Conservation (phyloP, 176 grass and related monocot species). For the Musa schizocarpa region DNA sequence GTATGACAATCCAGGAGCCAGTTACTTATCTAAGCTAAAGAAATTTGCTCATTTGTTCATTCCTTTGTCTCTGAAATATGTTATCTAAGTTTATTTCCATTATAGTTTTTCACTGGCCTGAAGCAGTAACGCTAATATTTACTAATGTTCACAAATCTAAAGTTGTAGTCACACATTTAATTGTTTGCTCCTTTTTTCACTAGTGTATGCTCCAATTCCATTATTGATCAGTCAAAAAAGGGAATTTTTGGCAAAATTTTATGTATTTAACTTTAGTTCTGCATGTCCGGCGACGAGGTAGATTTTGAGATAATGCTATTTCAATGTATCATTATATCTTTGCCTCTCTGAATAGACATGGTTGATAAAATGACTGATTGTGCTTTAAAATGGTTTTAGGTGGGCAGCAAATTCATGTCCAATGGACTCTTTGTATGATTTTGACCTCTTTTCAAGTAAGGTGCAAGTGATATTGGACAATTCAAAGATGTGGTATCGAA, state of each 20-base stretch:
- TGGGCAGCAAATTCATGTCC: conserved; percentile 67
- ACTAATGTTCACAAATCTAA: not conserved
- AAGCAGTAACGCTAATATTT: too few relatives aligned
- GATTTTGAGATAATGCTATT: not conserved
- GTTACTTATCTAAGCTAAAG: not conserved
- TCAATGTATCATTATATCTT: not conserved
- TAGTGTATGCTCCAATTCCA: not conserved
- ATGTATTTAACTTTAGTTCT: not conserved
- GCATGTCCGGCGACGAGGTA: not conserved
- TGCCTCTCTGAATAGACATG: not conserved
- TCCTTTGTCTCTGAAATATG: not conserved
- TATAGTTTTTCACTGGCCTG: not conserved
- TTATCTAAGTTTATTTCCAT: not conserved
- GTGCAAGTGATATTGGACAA: conserved; percentile 77
- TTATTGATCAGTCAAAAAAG: not conserved
- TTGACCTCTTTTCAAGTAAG: conserved; percentile 66
- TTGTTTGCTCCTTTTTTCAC: not conserved
- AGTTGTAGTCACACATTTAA: not conserved
- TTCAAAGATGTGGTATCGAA: conserved; percentile 51
- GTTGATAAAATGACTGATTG: not conserved
- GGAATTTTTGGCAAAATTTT: not conserved
- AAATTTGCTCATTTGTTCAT: not conserved
- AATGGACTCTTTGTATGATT: conserved; percentile 84
- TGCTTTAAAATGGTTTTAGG: conserved; percentile 1
- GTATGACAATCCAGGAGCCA: not conserved